These are phyloP conservation scores for Sporisorium reilianum DNA, from an alignment of 1,284 basidiomycete species.

Conservation along the genomic window DNA sequence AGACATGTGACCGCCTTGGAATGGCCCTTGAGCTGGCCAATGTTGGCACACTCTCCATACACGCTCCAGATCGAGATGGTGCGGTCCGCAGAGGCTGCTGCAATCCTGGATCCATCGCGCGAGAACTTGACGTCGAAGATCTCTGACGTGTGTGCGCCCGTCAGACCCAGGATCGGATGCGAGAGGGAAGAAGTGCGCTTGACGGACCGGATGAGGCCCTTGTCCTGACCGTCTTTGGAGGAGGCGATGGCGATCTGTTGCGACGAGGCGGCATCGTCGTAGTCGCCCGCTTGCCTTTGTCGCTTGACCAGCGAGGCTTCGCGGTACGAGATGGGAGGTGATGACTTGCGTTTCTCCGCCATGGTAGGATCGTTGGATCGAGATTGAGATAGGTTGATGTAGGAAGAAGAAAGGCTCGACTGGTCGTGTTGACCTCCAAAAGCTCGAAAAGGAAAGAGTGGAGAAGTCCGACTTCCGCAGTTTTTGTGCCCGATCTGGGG, in stretches of 20 bases:
- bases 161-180: constrained; percentile 60
- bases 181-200: constrained; percentile 59
- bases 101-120: constrained; percentile 60
- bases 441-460: constrained; percentile 7
- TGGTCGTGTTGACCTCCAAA: constrained; percentile 9
- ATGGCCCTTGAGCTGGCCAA: constrained; percentile 64
- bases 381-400: constrained; percentile 1
- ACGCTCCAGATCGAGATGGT: constrained; percentile 68
- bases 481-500: constrained; percentile 7
- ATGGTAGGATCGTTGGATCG: constrained; percentile 28
- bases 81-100: constrained; percentile 60
- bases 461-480: constrained; percentile 31
- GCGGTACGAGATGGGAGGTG: constrained; percentile 47
- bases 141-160: constrained; percentile 62
- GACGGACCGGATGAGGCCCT: constrained; percentile 53
- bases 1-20: constrained; percentile 64
- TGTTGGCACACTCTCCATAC: constrained; percentile 62
- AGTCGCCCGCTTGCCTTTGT: constrained; percentile 48
- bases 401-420: constrained; percentile 10
- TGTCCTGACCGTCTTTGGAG: constrained; percentile 53
- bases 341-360: constrained; percentile 64
- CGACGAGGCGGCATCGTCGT: constrained; percentile 21
- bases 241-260: constrained; percentile 57
- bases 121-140: constrained; percentile 64
- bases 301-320: constrained; percentile 58